A percentile compares a stretch with the other conserved stretches of the same genome.
Conservation (phyloP, 108 stramenopile genomes). For the Stephanodiscus triporus region DNA sequence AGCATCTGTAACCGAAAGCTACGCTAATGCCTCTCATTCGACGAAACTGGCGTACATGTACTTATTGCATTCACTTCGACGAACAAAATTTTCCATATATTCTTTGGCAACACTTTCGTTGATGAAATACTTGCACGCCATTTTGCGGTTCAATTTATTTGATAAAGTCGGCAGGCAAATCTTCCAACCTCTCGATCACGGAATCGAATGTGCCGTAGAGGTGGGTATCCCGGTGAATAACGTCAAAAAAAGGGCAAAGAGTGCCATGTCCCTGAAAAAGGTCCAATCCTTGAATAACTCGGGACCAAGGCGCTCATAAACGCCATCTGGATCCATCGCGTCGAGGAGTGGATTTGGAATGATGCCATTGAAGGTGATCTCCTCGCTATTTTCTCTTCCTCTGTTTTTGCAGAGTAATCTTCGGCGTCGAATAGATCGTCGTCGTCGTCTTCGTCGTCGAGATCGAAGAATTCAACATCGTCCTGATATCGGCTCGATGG, state of each 20-base stretch:
- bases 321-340: conserved; percentile 53
- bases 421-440: conserved; percentile 26
- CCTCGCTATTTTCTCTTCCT: not conserved
- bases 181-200: conserved; percentile 40
- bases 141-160: not conserved
- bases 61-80: too few species aligned
- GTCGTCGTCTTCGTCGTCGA: conserved; percentile 41
- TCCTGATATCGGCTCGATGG: conserved; percentile 27
- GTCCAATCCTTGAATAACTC: conserved; percentile 51
- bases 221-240: conserved; percentile 46
- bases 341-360: conserved; percentile 52
- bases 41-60: too few species aligned
- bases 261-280: conserved; percentile 43
- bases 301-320: conserved; percentile 49
- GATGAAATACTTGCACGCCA: too few species aligned
- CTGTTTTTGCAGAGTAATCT: conserved; percentile 3
- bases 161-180: conserved; percentile 35
- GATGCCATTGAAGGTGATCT: conserved; percentile 37
- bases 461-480: conserved; percentile 51
- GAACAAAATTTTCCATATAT: too few species aligned
- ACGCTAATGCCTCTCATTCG: too few species aligned
- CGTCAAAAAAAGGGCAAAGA: conserved; percentile 35
- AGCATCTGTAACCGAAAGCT: too few species aligned
- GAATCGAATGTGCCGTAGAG: conserved; percentile 51
- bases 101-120: too few species aligned